Conservation (phyloP, 306 rosid species). For the Medicago lupulina region DNA sequence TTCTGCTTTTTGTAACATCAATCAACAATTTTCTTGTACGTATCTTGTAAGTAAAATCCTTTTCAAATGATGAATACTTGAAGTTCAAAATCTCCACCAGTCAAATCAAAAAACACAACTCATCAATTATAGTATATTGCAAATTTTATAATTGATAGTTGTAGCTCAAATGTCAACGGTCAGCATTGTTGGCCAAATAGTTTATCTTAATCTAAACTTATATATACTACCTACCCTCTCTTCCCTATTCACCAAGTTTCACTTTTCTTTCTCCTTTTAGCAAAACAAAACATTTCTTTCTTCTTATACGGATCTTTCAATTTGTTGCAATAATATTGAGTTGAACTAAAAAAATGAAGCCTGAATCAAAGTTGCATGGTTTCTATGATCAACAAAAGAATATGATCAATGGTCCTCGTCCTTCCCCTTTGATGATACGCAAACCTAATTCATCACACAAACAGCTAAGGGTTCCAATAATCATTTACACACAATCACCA, state of each 20-base stretch:
- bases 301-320: neutral
- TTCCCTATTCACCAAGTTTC: conserved; percentile 13
- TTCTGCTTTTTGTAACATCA: neutral
- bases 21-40: conserved; percentile 15
- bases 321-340: neutral
- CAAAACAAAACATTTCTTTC: conserved; percentile 4
- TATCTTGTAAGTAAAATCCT: neutral
- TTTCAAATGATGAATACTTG: neutral
- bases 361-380: conserved; percentile 35
- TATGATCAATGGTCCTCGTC: conserved; percentile 66
- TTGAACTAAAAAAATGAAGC: conserved; percentile 38
- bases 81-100: conserved; percentile 30
- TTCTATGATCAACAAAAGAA: conserved; percentile 35
- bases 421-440: conserved; percentile 65
- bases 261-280: neutral
- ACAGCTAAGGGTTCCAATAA: conserved; percentile 60
- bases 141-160: conserved; percentile 2
- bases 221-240: neutral
- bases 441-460: conserved; percentile 48
- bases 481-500: conserved; percentile 82
- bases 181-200: conserved; percentile 67
- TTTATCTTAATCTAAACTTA: neutral
- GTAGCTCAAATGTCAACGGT: conserved; percentile 66
- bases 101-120: conserved; percentile 46
- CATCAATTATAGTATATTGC: neutral